These are phyloP conservation scores for Gossypioides kirkii DNA, from an alignment of 345 rosid species.

Conservation along the genomic window DNA sequence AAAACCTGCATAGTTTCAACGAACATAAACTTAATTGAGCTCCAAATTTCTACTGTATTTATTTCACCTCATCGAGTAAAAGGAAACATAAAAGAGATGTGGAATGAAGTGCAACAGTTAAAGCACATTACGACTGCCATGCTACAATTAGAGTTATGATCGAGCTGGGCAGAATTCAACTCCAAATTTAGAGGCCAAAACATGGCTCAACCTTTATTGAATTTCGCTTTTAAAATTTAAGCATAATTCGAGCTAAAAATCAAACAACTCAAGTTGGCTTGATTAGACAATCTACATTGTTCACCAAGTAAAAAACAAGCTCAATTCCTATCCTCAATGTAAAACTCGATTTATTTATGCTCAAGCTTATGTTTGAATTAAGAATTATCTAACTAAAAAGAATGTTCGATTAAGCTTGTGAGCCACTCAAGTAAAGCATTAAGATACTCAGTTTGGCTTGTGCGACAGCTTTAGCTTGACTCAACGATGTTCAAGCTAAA, in stretches of 20 bases:
- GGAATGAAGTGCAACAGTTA: background rate
- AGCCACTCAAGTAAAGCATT: no score
- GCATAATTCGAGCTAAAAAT: background rate
- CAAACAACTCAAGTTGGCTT: background rate
- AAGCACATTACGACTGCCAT: background rate
- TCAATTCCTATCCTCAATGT: background rate
- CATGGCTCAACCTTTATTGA: background rate
- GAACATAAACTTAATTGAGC: background rate
- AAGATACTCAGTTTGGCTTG: no score
- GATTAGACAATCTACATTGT: no score
- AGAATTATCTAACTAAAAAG: no score
- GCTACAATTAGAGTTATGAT: background rate
- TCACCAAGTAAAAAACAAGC: background rate
- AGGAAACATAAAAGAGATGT: background rate
- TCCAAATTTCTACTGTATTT: background rate
- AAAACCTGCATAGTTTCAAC: constrained; percentile 52
- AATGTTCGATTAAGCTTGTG: no score
- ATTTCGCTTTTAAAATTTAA: no score
- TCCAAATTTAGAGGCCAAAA: background rate
- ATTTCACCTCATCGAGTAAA: background rate
- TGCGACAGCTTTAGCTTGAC: no score
- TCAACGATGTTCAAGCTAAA: no score
- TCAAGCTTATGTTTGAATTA: background rate
- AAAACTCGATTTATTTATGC: background rate
- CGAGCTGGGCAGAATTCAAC: background rate